Conservation (phyloP, 352 stramenopile genomes). For the Phytophthora nicotianae region DNA sequence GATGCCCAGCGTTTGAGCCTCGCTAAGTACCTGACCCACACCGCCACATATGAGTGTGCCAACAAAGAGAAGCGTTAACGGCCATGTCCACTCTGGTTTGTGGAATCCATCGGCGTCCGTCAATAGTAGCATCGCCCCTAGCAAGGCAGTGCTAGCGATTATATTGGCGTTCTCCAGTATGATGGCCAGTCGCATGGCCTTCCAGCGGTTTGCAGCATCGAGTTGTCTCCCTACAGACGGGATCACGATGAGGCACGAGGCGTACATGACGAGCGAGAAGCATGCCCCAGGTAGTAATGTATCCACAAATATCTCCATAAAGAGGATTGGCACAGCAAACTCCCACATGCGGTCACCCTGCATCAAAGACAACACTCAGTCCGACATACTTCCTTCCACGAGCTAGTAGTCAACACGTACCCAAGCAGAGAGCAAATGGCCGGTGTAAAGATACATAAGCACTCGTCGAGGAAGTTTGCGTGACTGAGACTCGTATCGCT, state of each 20-base stretch:
- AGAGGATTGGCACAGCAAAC: conserved; percentile 81
- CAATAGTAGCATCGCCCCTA: conserved; percentile 62
- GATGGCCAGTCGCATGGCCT: conserved; percentile 67
- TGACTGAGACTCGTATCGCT: background rate
- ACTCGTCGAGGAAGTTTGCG: conserved; percentile 39
- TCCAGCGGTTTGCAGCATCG: conserved; percentile 70
- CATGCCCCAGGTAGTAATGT: conserved; percentile 75
- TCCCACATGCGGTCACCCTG: conserved; percentile 86
- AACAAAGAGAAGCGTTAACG: conserved; percentile 56
- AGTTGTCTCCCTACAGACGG: conserved; percentile 69
- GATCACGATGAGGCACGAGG: conserved; percentile 69
- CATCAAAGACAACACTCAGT: background rate
- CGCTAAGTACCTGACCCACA: conserved; percentile 80
- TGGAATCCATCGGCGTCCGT: conserved; percentile 61
- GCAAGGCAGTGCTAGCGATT: conserved; percentile 58
- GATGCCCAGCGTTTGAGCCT: conserved; percentile 77
- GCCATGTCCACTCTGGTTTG: conserved; percentile 58
- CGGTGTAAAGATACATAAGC: conserved; percentile 72
- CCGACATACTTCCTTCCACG: background rate
- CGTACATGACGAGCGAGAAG: conserved; percentile 80
- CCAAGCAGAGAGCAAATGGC: conserved; percentile 82
- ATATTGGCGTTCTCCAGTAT: conserved; percentile 80
- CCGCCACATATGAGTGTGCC: conserved; percentile 66
- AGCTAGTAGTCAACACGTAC: conserved; percentile 27
- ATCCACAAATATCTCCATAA: conserved; percentile 88